These are phyloP conservation scores for Tuber calosporum DNA, from an alignment of 495 filamentous ascomycete genomes.

Conservation along the genomic window DNA sequence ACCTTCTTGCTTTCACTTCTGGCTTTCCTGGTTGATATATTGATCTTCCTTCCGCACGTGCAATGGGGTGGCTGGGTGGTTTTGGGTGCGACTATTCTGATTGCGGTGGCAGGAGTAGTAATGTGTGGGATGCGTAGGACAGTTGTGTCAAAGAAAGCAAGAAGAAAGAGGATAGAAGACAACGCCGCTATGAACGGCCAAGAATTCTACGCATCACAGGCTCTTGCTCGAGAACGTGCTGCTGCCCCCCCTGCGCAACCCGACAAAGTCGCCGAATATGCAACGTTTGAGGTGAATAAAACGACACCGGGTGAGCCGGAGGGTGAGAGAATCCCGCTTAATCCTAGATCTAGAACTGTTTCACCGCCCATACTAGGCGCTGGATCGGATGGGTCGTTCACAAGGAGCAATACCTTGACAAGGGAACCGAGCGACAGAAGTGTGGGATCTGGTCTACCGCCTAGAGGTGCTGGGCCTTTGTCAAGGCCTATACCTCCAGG, in stretches of 20 bases:
- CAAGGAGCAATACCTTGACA: slow-evolving; percentile 25
- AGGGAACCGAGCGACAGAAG: slow-evolving; percentile 36
- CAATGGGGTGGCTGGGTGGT: slow-evolving; percentile 94
- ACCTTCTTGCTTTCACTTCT: slow-evolving; percentile 78
- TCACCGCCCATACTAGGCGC: slow-evolving; percentile 22
- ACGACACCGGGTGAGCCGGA: slow-evolving; percentile 50
- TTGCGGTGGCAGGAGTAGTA: slow-evolving; percentile 73
- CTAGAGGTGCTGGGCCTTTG: slow-evolving; percentile 35
- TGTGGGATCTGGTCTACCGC: slow-evolving; percentile 30
- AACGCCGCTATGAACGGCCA: slow-evolving; percentile 93
- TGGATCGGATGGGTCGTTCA: slow-evolving; percentile 17
- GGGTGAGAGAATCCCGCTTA: slow-evolving; percentile 81
- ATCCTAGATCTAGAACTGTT: slow-evolving; percentile 45
- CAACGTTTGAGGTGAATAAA: slow-evolving; percentile 64
- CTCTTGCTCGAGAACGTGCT: slow-evolving; percentile 39
- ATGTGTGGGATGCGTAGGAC: slow-evolving; percentile 97
- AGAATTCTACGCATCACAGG: slow-evolving; percentile 76
- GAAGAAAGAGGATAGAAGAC: slow-evolving; percentile 82
- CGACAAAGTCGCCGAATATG: slow-evolving; percentile 65
- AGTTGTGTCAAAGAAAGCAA: slow-evolving; percentile 80
- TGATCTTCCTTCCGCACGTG: slow-evolving; percentile 90
- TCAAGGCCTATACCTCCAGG: slow-evolving; percentile 31
- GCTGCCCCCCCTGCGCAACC: slow-evolving; percentile 46
- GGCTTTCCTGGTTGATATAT: slow-evolving; percentile 88
- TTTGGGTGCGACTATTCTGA: slow-evolving; percentile 79